Conservation (phyloP, 2,329 filamentous ascomycete species). For the Aspergillus uvarum region DNA sequence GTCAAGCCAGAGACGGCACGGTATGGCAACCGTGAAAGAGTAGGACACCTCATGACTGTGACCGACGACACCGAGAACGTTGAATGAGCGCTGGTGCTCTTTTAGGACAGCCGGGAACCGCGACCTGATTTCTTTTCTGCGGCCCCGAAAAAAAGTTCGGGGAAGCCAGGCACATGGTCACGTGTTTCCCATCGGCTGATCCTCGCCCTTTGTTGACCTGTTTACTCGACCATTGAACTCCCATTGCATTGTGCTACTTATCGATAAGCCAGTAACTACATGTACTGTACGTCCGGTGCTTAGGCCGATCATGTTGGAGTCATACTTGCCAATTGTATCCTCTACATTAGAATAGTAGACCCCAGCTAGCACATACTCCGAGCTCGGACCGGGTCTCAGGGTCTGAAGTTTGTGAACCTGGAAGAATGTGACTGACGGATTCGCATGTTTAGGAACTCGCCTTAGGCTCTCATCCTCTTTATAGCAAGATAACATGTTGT, state of each 20-base stretch:
- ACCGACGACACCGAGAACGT: slow-evolving; percentile 27
- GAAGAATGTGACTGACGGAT: too few species aligned
- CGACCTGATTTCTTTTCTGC: slow-evolving; percentile 22
- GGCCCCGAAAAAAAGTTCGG: slow-evolving; percentile 38
- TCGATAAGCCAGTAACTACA: not conserved
- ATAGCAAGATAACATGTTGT: too few species aligned
- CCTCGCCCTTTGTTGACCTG: slow-evolving; percentile 14
- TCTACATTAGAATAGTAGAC: too few species aligned
- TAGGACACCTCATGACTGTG: slow-evolving; percentile 43
- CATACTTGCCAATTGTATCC: too few species aligned
- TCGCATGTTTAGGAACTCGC: too few species aligned
- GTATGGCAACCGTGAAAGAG: slow-evolving; percentile 41
- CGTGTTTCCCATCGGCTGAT: slow-evolving; percentile 25
- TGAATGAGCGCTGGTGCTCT: slow-evolving; percentile 23
- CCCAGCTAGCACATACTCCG: too few species aligned
- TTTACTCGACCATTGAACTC: not conserved
- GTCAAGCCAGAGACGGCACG: slow-evolving; percentile 39
- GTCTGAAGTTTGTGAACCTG: too few species aligned
- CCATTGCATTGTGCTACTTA: not conserved
- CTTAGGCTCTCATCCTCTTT: too few species aligned
- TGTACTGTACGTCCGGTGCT: not conserved
- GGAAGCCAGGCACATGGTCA: slow-evolving; percentile 37
- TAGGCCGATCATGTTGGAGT: too few species aligned
- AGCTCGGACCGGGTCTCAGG: too few species aligned
- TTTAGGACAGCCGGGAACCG: slow-evolving; percentile 22